Base-by-base conservation (phyloP, 768 basidiomycete genomes). In the Auriscalpium vulgare region DNA sequence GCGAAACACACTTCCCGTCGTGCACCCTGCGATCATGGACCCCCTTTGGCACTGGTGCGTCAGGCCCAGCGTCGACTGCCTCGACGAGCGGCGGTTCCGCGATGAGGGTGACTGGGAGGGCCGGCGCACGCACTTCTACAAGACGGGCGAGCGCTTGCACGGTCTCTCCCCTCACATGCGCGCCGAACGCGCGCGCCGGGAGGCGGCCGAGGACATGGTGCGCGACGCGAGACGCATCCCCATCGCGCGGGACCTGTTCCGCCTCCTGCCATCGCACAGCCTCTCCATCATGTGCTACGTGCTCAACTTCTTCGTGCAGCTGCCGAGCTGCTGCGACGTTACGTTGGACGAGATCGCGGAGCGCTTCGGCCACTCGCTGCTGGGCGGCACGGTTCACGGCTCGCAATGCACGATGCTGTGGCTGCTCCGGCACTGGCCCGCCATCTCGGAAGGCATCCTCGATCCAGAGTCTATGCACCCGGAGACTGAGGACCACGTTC, bases 311-410 rank as follows among this genome's bases (percentile, higher is more conserved):
- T 77, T 80, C 62, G 75, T 75, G 1, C 79, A 82, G 59, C 64
- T 80, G 0, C 79, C 77, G 2, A 67, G 78, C 8, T 78, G 73
- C 53, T 74, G 78, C 1, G 77, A 77, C 47, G 62, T 82, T n/a
- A 66, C 73, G 8, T 65, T 74, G 37, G 72, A 77, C 51, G 72
- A 74, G 46, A 71, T 80, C 50, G 74, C 75, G 6, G 67, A 73
- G 44, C 74, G 80, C 50, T 81, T 81, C 52, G 79, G 75, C 8
- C 66, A 66, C 2, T 62, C 70, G 13, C 60, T 80, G 43, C 65
- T 77, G 47, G 74, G 76, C 4, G 72, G 72, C 11, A 54, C 62
- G 8, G 46, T 59, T 19, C 47, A 51, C 8, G 61, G 56, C 1
- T 54, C 56, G 8, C 56, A 59, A 4, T 50, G 53, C 21, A 56